phyloP scores from a whole-genome alignment of 139 green algal species.

The Edaphochlamys debaryana region DNA sequence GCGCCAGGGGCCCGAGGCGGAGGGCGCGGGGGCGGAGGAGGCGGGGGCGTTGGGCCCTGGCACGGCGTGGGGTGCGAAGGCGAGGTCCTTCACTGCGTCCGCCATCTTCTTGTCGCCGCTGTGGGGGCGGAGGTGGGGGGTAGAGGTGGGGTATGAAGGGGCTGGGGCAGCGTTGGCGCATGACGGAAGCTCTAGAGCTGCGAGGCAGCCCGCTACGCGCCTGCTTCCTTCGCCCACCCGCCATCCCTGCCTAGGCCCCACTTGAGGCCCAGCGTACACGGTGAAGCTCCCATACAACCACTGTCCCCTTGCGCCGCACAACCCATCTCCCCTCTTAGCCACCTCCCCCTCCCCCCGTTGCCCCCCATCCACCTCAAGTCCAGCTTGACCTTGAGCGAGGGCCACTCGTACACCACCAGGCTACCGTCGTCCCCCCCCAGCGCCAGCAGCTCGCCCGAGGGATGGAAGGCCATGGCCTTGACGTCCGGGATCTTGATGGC shows the following conservation, averaged over 20 bases:
- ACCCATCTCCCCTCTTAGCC: too few relatives aligned
- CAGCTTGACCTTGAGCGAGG: conserved; percentile 40
- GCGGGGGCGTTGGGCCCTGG: not conserved
- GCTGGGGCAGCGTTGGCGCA: too few relatives aligned
- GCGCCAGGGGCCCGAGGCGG: not conserved
- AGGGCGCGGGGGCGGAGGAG: not conserved
- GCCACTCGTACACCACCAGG: conserved; percentile 50
- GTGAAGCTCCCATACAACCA: too few relatives aligned
- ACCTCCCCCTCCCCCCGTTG: too few relatives aligned
- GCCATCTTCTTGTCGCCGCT: conserved; percentile 47
- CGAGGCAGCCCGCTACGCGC: too few relatives aligned
- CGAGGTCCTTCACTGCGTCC: conserved; percentile 45
- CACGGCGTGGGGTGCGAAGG: not conserved
- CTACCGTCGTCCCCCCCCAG: conserved; percentile 34
- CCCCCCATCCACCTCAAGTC: conserved; percentile 40
- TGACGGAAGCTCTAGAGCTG: too few relatives aligned
- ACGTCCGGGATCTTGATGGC: conserved; percentile 37
- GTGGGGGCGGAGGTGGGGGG: not conserved
- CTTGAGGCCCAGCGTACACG: too few relatives aligned
- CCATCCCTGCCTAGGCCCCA: too few relatives aligned
- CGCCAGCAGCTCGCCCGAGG: conserved; percentile 17
- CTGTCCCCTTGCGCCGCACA: too few relatives aligned
- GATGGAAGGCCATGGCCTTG: conserved; percentile 48
- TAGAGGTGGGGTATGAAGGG: too few relatives aligned
- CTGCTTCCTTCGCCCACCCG: too few relatives aligned